Conservation (phyloP, 1,284 basidiomycete species). For the Fomes fomentarius region DNA sequence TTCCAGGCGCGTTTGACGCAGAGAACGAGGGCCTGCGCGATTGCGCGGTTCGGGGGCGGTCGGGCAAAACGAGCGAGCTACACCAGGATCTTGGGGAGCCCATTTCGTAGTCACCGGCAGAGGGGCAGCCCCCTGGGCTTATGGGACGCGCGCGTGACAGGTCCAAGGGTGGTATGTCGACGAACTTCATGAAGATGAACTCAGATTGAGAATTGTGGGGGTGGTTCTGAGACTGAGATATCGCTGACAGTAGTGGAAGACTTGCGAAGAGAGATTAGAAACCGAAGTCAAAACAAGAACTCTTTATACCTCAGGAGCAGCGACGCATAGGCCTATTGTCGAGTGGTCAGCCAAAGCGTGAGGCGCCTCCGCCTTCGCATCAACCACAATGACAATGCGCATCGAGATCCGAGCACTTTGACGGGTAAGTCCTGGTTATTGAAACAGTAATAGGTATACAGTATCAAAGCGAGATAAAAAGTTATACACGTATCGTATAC, state of each 20-base stretch:
- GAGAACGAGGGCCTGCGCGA: slow-evolving; percentile 18
- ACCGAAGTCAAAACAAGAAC: slow-evolving; percentile 1
- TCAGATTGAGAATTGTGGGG: background rate
- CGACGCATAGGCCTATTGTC: slow-evolving; percentile 17
- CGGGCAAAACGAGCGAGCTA: slow-evolving; percentile 11
- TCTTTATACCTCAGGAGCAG: slow-evolving; percentile 4
- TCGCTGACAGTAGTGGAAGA: background rate
- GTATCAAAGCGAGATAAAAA: slow-evolving; percentile 13
- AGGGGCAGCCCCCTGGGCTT: slow-evolving; percentile 19
- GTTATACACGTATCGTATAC: slow-evolving; percentile 27
- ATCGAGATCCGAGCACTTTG: slow-evolving; percentile 5
- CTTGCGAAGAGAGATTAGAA: slow-evolving; percentile 7
- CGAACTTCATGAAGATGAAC: slow-evolving; percentile 5
- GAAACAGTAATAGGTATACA: slow-evolving; percentile 17
- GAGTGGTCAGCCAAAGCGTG: slow-evolving; percentile 8
- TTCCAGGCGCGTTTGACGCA: slow-evolving; percentile 11
- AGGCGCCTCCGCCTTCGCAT: slow-evolving; percentile 3
- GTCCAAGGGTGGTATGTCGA: slow-evolving; percentile 11
- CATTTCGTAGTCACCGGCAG: slow-evolving; percentile 21
- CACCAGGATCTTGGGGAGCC: slow-evolving; percentile 18
- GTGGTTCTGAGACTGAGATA: background rate
- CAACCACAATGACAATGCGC: slow-evolving; percentile 11
- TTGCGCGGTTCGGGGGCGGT: slow-evolving; percentile 18
- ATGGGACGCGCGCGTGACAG: slow-evolving; percentile 11
- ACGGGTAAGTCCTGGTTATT: background rate